Conservation (phyloP, 129 eudicot genomes). For the Deinandra increscens region DNA sequence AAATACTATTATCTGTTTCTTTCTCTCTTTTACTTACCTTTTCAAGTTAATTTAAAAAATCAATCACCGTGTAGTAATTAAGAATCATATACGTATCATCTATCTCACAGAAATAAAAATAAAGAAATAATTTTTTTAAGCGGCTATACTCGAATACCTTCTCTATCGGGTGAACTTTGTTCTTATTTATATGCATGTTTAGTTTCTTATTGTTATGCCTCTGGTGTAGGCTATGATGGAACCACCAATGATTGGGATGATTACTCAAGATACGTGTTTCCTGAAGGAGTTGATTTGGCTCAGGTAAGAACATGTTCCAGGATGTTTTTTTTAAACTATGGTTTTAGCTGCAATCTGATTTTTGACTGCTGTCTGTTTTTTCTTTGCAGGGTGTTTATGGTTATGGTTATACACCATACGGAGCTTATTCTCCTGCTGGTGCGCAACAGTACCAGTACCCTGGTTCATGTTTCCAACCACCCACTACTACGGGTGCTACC, state of each 20-base stretch:
- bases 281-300: constrained; percentile 57
- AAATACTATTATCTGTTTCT: too few relatives aligned
- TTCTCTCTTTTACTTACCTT: too few relatives aligned
- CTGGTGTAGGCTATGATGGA: constrained; percentile 48
- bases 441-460: constrained; percentile 67
- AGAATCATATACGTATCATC: too few relatives aligned
- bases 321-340: not conserved
- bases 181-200: not conserved
- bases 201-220: not conserved
- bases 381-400: constrained; percentile 58
- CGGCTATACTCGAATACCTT: too few relatives aligned
- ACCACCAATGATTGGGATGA: constrained; percentile 55
- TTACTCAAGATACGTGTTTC: constrained; percentile 40
- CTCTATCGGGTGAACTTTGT: too few relatives aligned
- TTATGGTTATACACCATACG: constrained; percentile 62
- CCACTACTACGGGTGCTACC: constrained; percentile 36
- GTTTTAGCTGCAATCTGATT: not conserved
- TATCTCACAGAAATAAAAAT: too few relatives aligned
- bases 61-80: too few relatives aligned
- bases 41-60: too few relatives aligned
- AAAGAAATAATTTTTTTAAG: too few relatives aligned
- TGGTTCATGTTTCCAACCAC: constrained; percentile 42
- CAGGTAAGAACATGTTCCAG: constrained; percentile 39
- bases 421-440: constrained; percentile 56
- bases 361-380: not conserved